Percentiles rank a stretch among this genome's conserved stretches.
phyloP scores from a whole-genome alignment of 306 rosid genomes.

The Quercus bicolor region DNA sequence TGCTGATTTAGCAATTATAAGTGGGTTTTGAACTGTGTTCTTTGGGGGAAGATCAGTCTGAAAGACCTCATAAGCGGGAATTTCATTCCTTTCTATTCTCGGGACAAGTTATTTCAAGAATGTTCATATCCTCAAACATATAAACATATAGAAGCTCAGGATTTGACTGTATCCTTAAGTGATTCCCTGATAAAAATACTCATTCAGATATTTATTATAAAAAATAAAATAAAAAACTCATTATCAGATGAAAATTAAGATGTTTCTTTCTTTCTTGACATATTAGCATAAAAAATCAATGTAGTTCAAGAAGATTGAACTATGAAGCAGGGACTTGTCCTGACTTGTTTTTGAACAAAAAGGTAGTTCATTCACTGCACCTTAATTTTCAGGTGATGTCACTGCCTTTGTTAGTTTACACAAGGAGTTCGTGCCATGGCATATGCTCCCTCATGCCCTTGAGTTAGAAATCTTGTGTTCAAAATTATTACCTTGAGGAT shows the following conservation, averaged over 20 bases:
- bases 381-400: not conserved
- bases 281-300: not conserved
- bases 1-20: not conserved
- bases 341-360: not conserved
- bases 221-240: too few species aligned
- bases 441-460: not conserved
- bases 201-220: too few species aligned
- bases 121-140: not conserved
- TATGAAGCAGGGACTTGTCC: not conserved
- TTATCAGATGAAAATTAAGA: not conserved
- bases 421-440: not conserved
- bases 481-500: not conserved
- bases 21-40: not conserved
- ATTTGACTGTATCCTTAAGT: not conserved
- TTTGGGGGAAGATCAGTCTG: not conserved
- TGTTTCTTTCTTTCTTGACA: not conserved
- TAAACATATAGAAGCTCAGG: not conserved
- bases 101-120: not conserved
- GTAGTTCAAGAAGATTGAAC: not conserved
- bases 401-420: not conserved
- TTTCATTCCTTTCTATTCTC: not conserved
- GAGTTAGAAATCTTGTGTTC: not conserved
- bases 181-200: not conserved
- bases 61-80: not conserved
- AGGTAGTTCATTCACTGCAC: not conserved